phyloP scores from a whole-genome alignment of 2,329 filamentous ascomycete genomes.

The Pseudocercospora fuligena region DNA sequence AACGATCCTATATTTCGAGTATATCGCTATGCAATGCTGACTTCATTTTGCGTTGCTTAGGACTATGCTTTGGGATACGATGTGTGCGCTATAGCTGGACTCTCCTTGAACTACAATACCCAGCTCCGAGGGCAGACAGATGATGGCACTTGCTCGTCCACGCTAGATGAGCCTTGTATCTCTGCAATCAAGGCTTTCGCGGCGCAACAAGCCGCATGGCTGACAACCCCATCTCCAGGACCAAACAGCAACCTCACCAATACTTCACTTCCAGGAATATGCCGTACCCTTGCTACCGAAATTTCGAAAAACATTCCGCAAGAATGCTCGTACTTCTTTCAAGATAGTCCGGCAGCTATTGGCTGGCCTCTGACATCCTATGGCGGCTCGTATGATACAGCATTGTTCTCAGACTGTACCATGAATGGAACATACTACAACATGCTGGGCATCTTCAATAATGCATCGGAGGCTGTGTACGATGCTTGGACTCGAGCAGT shows the following conservation, averaged over 20 bases:
- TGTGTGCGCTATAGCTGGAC: conserved; percentile 20
- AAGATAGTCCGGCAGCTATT: not conserved
- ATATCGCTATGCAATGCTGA: not conserved
- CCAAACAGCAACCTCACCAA: conserved; percentile 19
- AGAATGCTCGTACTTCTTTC: conserved; percentile 22
- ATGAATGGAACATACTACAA: conserved; percentile 16
- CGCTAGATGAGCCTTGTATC: conserved; percentile 17
- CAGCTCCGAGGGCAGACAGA: conserved; percentile 19
- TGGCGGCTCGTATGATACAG: conserved; percentile 14
- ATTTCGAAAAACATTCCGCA: conserved; percentile 14
- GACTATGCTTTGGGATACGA: conserved; percentile 19
- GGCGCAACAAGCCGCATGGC: conserved; percentile 18
- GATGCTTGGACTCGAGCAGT: conserved; percentile 14
- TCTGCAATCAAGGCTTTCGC: conserved; percentile 7
- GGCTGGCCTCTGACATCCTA: conserved; percentile 14
- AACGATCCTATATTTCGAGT: not conserved
- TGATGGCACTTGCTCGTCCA: conserved; percentile 19
- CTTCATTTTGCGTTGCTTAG: not conserved
- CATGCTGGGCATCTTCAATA: conserved; percentile 10
- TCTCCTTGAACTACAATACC: conserved; percentile 20
- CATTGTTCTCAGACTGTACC: conserved; percentile 7
- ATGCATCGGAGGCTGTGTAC: conserved; percentile 12
- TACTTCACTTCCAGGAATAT: conserved; percentile 15
- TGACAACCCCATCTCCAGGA: conserved; percentile 13
- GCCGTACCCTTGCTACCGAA: conserved; percentile 9